Base-by-base conservation (phyloP, 208 protist genomes). In the Wallacemonas sp. region DNA sequence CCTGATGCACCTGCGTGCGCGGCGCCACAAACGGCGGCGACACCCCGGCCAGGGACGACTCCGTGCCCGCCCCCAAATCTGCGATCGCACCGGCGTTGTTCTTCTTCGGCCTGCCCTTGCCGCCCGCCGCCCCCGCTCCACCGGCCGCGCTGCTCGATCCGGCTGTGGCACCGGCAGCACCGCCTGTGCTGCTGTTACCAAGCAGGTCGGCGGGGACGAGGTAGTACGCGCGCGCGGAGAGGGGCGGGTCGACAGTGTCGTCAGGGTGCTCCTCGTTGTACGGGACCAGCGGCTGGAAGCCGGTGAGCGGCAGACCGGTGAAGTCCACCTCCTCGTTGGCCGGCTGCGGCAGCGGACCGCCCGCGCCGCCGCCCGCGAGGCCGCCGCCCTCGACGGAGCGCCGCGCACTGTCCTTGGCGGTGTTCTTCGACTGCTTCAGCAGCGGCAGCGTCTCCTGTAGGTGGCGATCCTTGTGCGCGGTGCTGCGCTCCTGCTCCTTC, bases 381-480 rank as follows among this genome's bases (percentile, higher is more conserved):
- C n/a, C 57, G 3, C 2, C 32, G 29, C 8, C 20, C 14, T 59
- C 41, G 7, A 7, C 16, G 52, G 20, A 41, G 3, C 10, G 31
- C 18, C 50, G 44, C 12, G 31, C 49, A 14, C 67, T 36, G 41
- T 33, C 66, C 52, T 46, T 74, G 32, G 38, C 41, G n/a, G 42
- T 26, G 38, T n/a, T 50, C n/a, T 55, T 54, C 25, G 65, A 61
- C 33, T 61, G 65, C 54, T 70, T 65, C 25, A 67, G 73, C 22
- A 76, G 72, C 16, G 72, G 74, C 77, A 87, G 77, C 57, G 74
- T 82, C 62, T 88, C 82, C 73, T 85, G 79, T 70, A 86, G 70
- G 16, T 79, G 65, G 18, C 72, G 69, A 25, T 89, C 86, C 14
- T 72, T 74, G 71, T 73, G 31, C 5, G 54, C 36, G 14, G 67